phyloP scores from a whole-genome alignment of 78 protist species.

The Isochrysis galbana region DNA sequence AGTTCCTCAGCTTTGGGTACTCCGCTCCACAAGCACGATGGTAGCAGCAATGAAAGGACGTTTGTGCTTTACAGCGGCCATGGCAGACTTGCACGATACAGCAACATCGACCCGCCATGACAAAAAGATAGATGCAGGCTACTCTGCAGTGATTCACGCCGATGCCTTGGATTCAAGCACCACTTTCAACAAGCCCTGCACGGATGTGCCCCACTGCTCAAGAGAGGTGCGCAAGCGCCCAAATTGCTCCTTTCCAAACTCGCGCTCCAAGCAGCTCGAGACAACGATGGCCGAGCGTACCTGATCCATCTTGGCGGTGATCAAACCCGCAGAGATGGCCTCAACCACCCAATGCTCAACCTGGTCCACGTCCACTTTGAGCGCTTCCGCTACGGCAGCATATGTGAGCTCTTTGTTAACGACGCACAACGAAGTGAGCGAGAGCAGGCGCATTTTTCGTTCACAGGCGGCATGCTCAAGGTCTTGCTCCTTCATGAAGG shows the following conservation, averaged over 20 bases:
- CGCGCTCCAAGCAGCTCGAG: neutral
- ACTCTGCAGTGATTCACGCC: too few species aligned
- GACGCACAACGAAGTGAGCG: neutral
- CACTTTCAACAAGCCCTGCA: neutral
- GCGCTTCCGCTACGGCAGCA: neutral
- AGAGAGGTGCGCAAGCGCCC: neutral
- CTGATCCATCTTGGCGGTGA: constrained; percentile 1
- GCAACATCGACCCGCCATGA: too few species aligned
- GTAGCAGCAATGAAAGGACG: too few species aligned
- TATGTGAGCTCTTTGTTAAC: neutral
- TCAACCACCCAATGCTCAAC: constrained; percentile 8
- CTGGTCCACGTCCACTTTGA: neutral
- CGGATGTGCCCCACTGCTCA: neutral
- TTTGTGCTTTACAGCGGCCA: too few species aligned
- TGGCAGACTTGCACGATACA: too few species aligned
- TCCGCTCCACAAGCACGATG: too few species aligned
- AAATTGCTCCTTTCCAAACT: neutral
- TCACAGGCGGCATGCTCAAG: neutral
- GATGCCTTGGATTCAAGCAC: neutral
- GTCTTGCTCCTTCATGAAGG: neutral
- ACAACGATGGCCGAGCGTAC: neutral
- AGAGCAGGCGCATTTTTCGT: constrained; percentile 13
- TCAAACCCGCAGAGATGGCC: neutral
- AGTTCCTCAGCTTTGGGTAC: too few species aligned
- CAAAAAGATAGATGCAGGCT: too few species aligned